Percentiles rank a stretch among this genome's conserved stretches.
Conservation (phyloP, 371 early-diverging fungal genomes). For the Aphelidium insulamus region DNA sequence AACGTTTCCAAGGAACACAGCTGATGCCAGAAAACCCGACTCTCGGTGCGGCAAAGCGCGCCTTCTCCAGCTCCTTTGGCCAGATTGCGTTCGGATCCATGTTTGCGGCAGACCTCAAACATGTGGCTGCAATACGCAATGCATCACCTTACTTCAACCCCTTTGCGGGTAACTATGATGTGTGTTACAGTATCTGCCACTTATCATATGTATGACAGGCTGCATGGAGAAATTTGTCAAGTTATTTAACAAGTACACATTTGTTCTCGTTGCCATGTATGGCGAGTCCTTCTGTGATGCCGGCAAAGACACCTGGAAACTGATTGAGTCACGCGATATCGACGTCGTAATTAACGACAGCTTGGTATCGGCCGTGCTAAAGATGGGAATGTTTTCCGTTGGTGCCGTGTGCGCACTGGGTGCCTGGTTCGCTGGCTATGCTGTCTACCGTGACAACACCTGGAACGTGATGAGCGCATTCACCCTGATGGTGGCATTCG, state of each 20-base stretch:
- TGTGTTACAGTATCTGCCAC: too few relatives aligned
- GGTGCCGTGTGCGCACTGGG: constrained; percentile 13
- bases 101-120: constrained; percentile 59
- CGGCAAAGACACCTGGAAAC: constrained; percentile 7
- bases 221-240: constrained; percentile 3
- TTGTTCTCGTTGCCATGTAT: constrained; percentile 5
- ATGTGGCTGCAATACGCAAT: constrained; percentile 5
- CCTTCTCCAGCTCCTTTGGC: constrained; percentile 78
- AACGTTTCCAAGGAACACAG: too few relatives aligned
- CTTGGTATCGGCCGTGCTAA: constrained; percentile 18
- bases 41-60: constrained; percentile 48
- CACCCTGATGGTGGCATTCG: constrained; percentile 8
- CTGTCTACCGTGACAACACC: background rate
- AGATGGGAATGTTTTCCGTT: constrained; percentile 13
- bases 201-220: constrained; percentile 1
- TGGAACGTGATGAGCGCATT: constrained; percentile 9
- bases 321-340: constrained; percentile 3
- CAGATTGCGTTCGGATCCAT: constrained; percentile 82
- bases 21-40: constrained; percentile 17
- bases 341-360: constrained; percentile 3
- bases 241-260: constrained; percentile 5
- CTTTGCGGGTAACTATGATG: background rate
- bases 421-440: too few relatives aligned
- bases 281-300: constrained; percentile 4
- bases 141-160: background rate